A percentile compares a stretch with the other conserved stretches of the same genome.
These are phyloP conservation scores for Vigna unguiculata DNA, from an alignment of 306 rosid genomes.

Conservation along the genomic window DNA sequence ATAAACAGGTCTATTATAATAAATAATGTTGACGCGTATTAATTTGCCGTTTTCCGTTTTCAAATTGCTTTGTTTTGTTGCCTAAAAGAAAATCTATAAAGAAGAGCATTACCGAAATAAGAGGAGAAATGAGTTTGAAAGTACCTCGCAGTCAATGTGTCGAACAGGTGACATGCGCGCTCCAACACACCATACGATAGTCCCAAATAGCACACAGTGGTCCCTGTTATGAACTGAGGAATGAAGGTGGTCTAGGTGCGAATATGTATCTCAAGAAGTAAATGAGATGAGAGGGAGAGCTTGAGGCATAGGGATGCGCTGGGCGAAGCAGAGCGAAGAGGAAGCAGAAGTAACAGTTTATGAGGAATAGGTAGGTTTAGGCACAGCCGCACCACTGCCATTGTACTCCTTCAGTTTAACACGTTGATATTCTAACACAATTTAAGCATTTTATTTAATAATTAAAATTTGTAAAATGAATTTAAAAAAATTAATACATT, in stretches of 20 bases:
- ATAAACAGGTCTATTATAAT: too few relatives aligned
- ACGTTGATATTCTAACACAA: too few relatives aligned
- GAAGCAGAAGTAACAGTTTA: conserved; percentile 1
- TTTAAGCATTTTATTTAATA: too few relatives aligned
- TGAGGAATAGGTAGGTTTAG: conserved; percentile 12
- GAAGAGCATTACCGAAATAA: not conserved
- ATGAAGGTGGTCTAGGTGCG: not conserved
- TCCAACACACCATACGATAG: not conserved
- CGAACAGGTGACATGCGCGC: conserved; percentile 30
- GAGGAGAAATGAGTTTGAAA: not conserved
- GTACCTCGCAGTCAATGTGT: conserved; percentile 24
- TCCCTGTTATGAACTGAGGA: not conserved
- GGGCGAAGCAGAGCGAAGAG: not conserved
- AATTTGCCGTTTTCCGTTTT: too few relatives aligned
- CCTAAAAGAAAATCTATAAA: too few relatives aligned
- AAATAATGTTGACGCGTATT: too few relatives aligned
- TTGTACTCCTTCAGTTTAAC: not conserved
- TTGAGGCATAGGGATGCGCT: conserved; percentile 12
- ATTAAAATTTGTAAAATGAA: too few relatives aligned
- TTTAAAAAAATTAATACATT: too few relatives aligned
- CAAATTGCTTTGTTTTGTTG: too few relatives aligned
- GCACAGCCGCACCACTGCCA: conserved; percentile 16
- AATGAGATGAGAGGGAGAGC: conserved; percentile 28
- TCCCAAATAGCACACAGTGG: not conserved
- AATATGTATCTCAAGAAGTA: not conserved